These are phyloP conservation scores for Aspergillus haitiensis DNA, from an alignment of 495 filamentous ascomycete species.

Conservation along the genomic window DNA sequence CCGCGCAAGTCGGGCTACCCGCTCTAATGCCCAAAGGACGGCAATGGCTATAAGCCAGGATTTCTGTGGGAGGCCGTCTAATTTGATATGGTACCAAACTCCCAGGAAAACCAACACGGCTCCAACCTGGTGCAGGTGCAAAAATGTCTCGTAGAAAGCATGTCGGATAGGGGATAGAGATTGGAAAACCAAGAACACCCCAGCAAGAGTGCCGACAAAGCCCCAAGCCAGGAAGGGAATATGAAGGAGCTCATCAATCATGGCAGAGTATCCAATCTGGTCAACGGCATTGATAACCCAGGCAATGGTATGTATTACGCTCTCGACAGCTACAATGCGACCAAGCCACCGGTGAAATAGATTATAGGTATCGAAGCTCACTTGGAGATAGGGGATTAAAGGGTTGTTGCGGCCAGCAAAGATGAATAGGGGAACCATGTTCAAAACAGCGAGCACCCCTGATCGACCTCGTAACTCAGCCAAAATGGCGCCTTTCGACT, in stretches of 20 bases:
- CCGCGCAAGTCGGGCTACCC: conserved; percentile 38
- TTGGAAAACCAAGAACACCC: conserved; percentile 54
- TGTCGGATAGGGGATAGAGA: conserved; percentile 66
- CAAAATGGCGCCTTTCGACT: conserved; percentile 37
- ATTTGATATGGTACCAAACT: conserved; percentile 48
- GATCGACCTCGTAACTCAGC: conserved; percentile 57
- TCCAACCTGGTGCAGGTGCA: conserved; percentile 62
- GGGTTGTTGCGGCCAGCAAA: conserved; percentile 82
- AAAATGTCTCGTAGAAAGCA: conserved; percentile 74
- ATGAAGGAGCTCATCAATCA: conserved; percentile 40
- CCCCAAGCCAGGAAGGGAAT: conserved; percentile 17
- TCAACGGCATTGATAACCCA: conserved; percentile 41
- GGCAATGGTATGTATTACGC: conserved; percentile 63
- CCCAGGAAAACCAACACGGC: conserved; percentile 52
- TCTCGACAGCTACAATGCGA: conserved; percentile 69
- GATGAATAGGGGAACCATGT: conserved; percentile 74
- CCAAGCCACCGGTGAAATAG: conserved; percentile 84
- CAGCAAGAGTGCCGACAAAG: conserved; percentile 49
- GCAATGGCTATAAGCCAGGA: conserved; percentile 53
- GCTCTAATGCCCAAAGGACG: conserved; percentile 48
- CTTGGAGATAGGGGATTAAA: conserved; percentile 64
- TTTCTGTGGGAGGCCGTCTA: conserved; percentile 45
- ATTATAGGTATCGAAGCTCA: conserved; percentile 87
- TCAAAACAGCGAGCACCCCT: conserved; percentile 68
- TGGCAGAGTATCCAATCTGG: conserved; percentile 24